Evolutionary conservation across 371 early-diverging fungal genomes (phyloP).

Genomic region (Cokeromyces recurvatus): DNA sequence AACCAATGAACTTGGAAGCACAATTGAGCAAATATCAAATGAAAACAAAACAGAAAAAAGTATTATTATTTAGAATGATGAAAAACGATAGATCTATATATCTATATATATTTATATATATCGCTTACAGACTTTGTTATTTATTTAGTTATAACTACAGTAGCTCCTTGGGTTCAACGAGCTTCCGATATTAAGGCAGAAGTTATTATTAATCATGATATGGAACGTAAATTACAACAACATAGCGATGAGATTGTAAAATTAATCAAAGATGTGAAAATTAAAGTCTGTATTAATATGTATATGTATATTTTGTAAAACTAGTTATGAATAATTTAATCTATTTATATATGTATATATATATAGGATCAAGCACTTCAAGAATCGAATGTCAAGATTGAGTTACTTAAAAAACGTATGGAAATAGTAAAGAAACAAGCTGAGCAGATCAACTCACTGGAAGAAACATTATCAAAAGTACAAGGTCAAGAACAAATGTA

Average conservation of each 20-base stretch:
- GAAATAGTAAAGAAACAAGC: constrained; percentile 65
- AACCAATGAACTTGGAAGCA: constrained; percentile 37
- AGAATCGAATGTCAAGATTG: constrained; percentile 72
- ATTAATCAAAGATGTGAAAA: constrained; percentile 66
- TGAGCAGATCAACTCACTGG: constrained; percentile 61
- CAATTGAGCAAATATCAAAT: constrained; percentile 39
- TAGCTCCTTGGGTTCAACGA: constrained; percentile 76
- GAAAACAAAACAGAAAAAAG: constrained; percentile 47
- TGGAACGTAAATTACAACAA: constrained; percentile 72
- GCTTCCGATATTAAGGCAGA: constrained; percentile 78
- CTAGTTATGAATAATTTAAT: no score
- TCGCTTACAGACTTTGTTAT: no score
- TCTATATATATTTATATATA: no score
- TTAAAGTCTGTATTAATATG: no score
- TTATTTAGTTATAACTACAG: constrained; percentile 37
- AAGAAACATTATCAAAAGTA: constrained; percentile 54
- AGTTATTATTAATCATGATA: constrained; percentile 69
- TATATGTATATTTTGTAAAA: no score
- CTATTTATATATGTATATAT: no score
- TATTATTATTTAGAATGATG: not conserved
- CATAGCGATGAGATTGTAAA: constrained; percentile 74
- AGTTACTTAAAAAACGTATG: constrained; percentile 73
- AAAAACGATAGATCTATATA: no score
- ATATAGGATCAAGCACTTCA: constrained; percentile 65
- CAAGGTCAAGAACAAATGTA: constrained; percentile 62